Evolutionary conservation across 371 early-diverging fungal genomes (phyloP), one percentile per base, ranked within the genome.

Genomic region (Nematocida parisii): DNA sequence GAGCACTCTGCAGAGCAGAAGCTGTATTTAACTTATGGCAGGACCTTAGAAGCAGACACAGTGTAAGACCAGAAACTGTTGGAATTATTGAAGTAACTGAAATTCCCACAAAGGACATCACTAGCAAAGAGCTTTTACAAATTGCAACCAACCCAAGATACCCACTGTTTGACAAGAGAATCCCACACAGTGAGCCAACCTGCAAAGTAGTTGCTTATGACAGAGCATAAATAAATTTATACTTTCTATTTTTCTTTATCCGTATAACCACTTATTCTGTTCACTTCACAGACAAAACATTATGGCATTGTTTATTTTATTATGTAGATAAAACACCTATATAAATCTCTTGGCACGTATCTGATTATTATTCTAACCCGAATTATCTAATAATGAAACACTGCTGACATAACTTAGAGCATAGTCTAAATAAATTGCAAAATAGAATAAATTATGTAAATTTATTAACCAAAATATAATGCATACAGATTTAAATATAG

Each of bases 1-100:
- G 99, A 87, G 95, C 94, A 87, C 88, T 95, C 88, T 89, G 91
- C 87, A 92, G 97, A 87, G 88, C 89, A 61, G 94, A 91, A 82
- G 99, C 97, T 73, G 96, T 99, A 58, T 91, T 90, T 89, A 87
- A 84, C 88, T 87, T 83, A 91, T 95, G 72, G 24, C 80, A 66
- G 42, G 86, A 87, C 56, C 71, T 87, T 42, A 84, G 83, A 39
- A 61, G 74, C 5, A 82, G 83, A 64, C 85, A 86, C 71, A 83
- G 80, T 62, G 82, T 82, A 24, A 84, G 74, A 50, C 66, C 66
- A 47, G 61, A 70, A 50, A 72, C 61, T 13, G 75, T 87, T 61
- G 68, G 67, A 66, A 84, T 87, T 56, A 75, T 86, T 64, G 57
- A 68, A 22, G 75, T 87, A 62, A 75, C 83, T 15, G 77, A 83